Conservation (phyloP, 2,329 filamentous ascomycete species). For the Penicillium brevicompactum region DNA sequence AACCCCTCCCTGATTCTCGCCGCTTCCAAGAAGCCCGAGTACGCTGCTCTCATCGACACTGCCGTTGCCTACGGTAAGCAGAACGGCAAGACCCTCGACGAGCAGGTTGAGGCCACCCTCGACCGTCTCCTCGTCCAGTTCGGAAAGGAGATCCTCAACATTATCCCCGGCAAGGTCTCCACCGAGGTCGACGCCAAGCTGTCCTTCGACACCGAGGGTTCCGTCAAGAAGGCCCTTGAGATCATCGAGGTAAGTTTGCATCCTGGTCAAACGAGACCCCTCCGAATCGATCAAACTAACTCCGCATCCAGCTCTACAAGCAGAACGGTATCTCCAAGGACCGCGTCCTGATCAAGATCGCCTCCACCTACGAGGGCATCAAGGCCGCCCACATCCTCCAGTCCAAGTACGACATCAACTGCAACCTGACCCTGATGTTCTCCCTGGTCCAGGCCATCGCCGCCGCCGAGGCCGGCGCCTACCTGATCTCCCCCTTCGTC, state of each 20-base stretch:
- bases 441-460: slow-evolving; percentile 91
- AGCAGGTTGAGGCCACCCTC: slow-evolving; percentile 85
- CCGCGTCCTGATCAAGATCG: slow-evolving; percentile 96
- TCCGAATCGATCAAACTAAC: slow-evolving; percentile 12
- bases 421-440: slow-evolving; percentile 99
- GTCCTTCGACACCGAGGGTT: slow-evolving; percentile 92
- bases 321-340: slow-evolving; percentile 88
- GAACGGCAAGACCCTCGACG: slow-evolving; percentile 67
- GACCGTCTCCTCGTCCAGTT: slow-evolving; percentile 97
- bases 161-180: slow-evolving; percentile 97
- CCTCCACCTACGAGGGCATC: slow-evolving; percentile 99
- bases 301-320: slow-evolving; percentile 78
- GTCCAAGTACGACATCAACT: slow-evolving; percentile 94
- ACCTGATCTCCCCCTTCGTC: slow-evolving; percentile 98
- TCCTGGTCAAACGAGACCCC: too few relatives aligned
- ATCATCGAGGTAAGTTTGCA: slow-evolving; percentile 76
- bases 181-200: slow-evolving; percentile 96
- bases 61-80: slow-evolving; percentile 85
- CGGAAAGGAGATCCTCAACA: slow-evolving; percentile 94
- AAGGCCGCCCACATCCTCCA: slow-evolving; percentile 97
- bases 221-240: slow-evolving; percentile 92
- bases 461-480: slow-evolving; percentile 90
- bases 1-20: slow-evolving; percentile 99
- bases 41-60: slow-evolving; percentile 85
- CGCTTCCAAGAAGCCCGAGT: slow-evolving; percentile 96